Percentiles rank a stretch among this genome's conserved stretches.
Evolutionary conservation across 1,139 yeast species (phyloP).

Genomic region (Casaregolazyma lundiana): DNA sequence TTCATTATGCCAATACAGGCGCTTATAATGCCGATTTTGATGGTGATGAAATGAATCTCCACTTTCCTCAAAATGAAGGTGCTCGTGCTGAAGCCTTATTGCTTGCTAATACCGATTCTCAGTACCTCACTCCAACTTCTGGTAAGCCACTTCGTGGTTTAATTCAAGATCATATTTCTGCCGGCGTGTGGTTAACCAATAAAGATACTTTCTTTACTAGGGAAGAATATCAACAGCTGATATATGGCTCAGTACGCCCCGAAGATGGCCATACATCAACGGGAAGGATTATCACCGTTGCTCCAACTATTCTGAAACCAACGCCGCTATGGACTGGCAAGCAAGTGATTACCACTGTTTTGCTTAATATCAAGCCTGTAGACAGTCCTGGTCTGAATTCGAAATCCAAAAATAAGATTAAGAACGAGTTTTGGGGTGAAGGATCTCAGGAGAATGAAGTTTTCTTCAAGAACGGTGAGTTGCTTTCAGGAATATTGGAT

Average conservation of each 20-base stretch:
- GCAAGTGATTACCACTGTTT: constrained; percentile 87
- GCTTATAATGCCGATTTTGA: constrained; percentile 99
- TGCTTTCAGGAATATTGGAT: constrained; percentile 88
- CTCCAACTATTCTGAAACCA: constrained; percentile 88
- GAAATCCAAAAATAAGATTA: constrained; percentile 78
- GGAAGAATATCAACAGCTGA: constrained; percentile 87
- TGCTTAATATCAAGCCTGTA: constrained; percentile 76
- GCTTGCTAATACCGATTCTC: constrained; percentile 94
- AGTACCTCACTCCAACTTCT: constrained; percentile 95
- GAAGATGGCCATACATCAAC: constrained; percentile 95
- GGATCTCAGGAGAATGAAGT: constrained; percentile 83
- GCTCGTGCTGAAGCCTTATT: constrained; percentile 96
- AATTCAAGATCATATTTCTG: constrained; percentile 97
- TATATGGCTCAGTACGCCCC: constrained; percentile 92
- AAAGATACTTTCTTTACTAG: constrained; percentile 89
- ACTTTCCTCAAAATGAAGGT: constrained; percentile 97
- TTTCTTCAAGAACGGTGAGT: constrained; percentile 77
- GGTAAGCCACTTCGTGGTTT: constrained; percentile 98
- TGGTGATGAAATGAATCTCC: constrained; percentile 99
- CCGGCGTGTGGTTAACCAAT: constrained; percentile 96
- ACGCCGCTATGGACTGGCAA: constrained; percentile 97
- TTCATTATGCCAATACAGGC: constrained; percentile 98
- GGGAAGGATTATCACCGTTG: constrained; percentile 67
- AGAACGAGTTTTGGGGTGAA: constrained; percentile 91
- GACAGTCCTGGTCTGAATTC: constrained; percentile 89